Evolutionary conservation across 441 rosid species (phyloP), one percentile per base, ranked within the genome.

Genomic region (Hypseocharis bilobata): DNA sequence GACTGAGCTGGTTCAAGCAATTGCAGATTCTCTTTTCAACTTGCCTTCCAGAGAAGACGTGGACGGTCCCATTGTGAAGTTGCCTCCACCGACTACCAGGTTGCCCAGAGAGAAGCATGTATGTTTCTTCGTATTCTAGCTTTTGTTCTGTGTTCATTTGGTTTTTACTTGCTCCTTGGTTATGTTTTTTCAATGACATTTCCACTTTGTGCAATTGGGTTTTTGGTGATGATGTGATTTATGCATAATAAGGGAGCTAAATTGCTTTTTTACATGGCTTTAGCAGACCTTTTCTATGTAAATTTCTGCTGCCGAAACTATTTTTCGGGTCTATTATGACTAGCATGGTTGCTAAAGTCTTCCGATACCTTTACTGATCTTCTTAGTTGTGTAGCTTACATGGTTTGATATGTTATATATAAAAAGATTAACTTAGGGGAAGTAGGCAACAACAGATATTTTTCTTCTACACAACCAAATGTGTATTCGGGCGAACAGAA

Each of bases 61-160:
- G 25, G 91, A 86, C 71, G 97, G 96, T 23, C 97, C 97, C n/a
- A 73, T 88, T 65, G 93, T 87, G 45, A 81, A 73, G 78, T 81
- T 93, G 83, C 98, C 97, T 63, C 81, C 81, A 0, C 92, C 93
- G 8, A 76, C 85, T 57, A 84, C 87, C 2, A 87, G 73, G 76
- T 79, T 93, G 70, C 95, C 98, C 2, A 84, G 97, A 81, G 94
- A 81, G 72, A 93, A 93, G 81, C 96, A 81, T 80, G 98, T 93
- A 83, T 77, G 86, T 34, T 29, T 25, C 66, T 65, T 40, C 26
- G 44, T 68, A 19, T 55, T 11, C 6, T 0, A 1, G 8, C 13
- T 11, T 56, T 56, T 14, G 54, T 32, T 2, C 3, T 25, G 30
- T 56, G 60, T 27, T 56, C 11, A 27, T 49, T 2, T 40, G 47